Conservation (phyloP, 148 eudicot genomes). For the Amaranthus palmeri region DNA sequence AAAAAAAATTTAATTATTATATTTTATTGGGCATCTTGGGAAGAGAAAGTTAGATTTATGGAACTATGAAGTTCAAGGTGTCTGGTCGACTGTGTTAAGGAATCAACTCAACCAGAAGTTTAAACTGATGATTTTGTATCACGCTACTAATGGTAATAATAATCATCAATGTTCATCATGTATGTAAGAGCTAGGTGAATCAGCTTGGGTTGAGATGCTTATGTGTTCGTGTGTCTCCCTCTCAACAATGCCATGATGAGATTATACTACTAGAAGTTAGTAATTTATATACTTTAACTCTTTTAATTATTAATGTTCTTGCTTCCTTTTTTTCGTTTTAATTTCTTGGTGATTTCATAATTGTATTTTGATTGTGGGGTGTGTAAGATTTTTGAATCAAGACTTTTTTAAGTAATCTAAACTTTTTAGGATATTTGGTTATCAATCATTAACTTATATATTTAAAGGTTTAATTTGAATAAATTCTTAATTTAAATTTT, state of each 20-base stretch:
- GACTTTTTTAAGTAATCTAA: conserved; percentile 10
- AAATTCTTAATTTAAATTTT: background rate
- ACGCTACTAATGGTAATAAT: too few species aligned
- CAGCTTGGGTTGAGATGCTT: conserved; percentile 28
- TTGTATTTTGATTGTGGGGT: conserved; percentile 32
- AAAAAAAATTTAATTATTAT: background rate
- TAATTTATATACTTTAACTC: conserved; percentile 29
- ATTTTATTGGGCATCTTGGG: background rate
- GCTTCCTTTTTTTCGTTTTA: background rate
- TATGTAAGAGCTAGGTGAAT: background rate
- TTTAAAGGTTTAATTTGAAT: background rate
- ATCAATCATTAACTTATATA: conserved; percentile 5
- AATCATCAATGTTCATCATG: background rate
- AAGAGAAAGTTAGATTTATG: too few species aligned
- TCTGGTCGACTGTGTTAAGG: too few species aligned
- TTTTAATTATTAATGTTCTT: background rate
- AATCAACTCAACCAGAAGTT: too few species aligned
- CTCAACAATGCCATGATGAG: conserved; percentile 16
- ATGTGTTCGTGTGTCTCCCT: conserved; percentile 11
- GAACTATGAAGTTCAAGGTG: too few species aligned
- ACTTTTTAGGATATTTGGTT: conserved; percentile 2
- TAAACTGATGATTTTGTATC: too few species aligned
- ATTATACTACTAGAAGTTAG: conserved; percentile 32
- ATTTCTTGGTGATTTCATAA: conserved; percentile 6
- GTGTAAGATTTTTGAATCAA: conserved; percentile 26